Percentiles rank a stretch among this genome's conserved stretches.
Conservation (phyloP, 371 early-diverging fungal species). For the Nematocida sp. region DNA sequence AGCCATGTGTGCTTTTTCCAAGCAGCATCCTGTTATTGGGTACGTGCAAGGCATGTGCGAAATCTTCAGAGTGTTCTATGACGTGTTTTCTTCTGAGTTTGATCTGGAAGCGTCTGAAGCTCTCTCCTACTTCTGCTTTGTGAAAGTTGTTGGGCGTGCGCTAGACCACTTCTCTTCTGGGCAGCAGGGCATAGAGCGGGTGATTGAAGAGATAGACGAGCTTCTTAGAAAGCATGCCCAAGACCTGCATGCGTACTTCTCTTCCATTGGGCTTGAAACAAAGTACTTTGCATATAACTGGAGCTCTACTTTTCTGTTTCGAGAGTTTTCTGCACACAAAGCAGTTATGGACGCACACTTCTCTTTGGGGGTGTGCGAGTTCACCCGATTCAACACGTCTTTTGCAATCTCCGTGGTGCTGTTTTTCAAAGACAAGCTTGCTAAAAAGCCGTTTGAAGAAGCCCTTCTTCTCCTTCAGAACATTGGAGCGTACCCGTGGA, state of each 20-base stretch:
- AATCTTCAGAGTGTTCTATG: conserved; percentile 41
- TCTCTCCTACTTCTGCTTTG: conserved; percentile 47
- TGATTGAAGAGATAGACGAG: conserved; percentile 40
- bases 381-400: conserved; percentile 31
- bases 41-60: conserved; percentile 52
- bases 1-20: conserved; percentile 37
- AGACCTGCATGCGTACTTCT: neutral
- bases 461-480: conserved; percentile 16
- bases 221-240: conserved; percentile 2
- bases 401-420: conserved; percentile 6
- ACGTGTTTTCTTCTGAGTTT: neutral
- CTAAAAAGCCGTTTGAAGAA: conserved; percentile 16
- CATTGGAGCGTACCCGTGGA: neutral
- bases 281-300: conserved; percentile 53
- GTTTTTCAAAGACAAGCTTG: neutral
- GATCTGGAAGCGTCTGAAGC: conserved; percentile 5
- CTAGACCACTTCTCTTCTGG: conserved; percentile 31
- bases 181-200: conserved; percentile 44
- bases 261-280: neutral
- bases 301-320: conserved; percentile 45
- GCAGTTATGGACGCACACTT: conserved; percentile 47
- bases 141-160: conserved; percentile 17
- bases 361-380: conserved; percentile 11
- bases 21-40: conserved; percentile 28
- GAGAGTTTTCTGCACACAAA: conserved; percentile 36